These are phyloP conservation scores for Monilinia polystroma DNA, from an alignment of 2,329 filamentous ascomycete genomes.

Conservation along the genomic window DNA sequence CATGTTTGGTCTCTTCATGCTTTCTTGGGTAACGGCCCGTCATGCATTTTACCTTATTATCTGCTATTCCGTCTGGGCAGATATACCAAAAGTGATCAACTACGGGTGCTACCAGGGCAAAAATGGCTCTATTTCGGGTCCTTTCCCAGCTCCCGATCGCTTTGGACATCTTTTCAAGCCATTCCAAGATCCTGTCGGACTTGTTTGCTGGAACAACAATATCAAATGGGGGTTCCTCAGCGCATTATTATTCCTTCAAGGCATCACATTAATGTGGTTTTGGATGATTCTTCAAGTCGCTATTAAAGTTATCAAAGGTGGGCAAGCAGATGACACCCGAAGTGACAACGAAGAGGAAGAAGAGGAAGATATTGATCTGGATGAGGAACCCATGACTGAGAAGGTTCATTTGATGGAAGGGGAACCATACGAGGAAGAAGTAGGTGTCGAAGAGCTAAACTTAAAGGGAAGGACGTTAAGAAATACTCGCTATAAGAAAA, in stretches of 20 bases:
- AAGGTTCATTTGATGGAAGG: constrained; percentile 26
- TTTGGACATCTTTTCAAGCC: constrained; percentile 69
- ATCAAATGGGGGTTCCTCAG: constrained; percentile 77
- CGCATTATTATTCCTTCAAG: constrained; percentile 74
- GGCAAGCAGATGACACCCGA: constrained; percentile 77
- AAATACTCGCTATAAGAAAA: constrained; percentile 36
- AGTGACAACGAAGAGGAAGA: constrained; percentile 74
- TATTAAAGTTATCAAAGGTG: constrained; percentile 73
- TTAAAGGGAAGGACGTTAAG: constrained; percentile 50
- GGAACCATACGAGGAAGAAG: constrained; percentile 67
- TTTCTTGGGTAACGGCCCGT: constrained; percentile 79
- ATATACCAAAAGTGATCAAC: constrained; percentile 61
- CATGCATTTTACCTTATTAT: constrained; percentile 78
- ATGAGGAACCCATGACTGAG: constrained; percentile 27
- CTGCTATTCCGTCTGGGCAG: constrained; percentile 76
- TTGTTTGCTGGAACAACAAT: constrained; percentile 74
- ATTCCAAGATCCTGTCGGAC: constrained; percentile 67
- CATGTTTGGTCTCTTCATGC: constrained; percentile 81
- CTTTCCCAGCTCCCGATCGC: constrained; percentile 51
- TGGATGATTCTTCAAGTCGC: constrained; percentile 83
- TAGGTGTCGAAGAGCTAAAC: constrained; percentile 70
- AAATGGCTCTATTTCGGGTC: constrained; percentile 54
- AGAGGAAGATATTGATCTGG: constrained; percentile 38
- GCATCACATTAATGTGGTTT: constrained; percentile 84
- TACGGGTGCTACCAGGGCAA: constrained; percentile 70